A percentile compares a stretch with the other conserved stretches of the same genome.
Conservation (phyloP, 2,329 filamentous ascomycete species). For the Xylariaceae sp. region DNA sequence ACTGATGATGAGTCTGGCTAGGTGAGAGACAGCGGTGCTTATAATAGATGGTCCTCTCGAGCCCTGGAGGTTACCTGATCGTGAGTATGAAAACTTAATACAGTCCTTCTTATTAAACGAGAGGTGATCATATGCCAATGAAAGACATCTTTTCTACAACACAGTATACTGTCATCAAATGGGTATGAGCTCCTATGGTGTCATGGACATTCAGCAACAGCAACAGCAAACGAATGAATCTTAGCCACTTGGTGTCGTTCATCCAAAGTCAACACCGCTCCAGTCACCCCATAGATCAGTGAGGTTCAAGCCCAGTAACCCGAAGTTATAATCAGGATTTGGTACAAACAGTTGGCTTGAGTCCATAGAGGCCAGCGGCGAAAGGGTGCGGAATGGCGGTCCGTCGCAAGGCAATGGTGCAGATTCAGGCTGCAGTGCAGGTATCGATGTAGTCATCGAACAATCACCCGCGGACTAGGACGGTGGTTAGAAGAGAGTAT, state of each 20-base stretch:
- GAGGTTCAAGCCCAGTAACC: constrained; percentile 48
- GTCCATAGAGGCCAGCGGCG: constrained; percentile 30
- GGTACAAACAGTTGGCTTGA: constrained; percentile 34
- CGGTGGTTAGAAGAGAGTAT: constrained; percentile 24
- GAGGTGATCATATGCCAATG: too few relatives aligned
- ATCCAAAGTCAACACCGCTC: constrained; percentile 22
- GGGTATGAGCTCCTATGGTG: constrained; percentile 9
- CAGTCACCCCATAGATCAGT: constrained; percentile 51
- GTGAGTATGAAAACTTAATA: too few relatives aligned
- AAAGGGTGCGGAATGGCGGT: constrained; percentile 30
- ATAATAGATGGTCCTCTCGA: too few relatives aligned
- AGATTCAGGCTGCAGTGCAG: constrained; percentile 21
- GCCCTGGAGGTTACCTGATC: too few relatives aligned
- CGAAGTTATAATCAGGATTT: constrained; percentile 50
- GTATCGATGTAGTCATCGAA: constrained; percentile 27
- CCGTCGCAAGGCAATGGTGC: constrained; percentile 26
- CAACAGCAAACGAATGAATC: not conserved
- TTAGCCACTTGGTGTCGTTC: not conserved
- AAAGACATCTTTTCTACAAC: too few relatives aligned
- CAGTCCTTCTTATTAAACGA: too few relatives aligned
- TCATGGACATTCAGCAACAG: not conserved
- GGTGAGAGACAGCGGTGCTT: too few relatives aligned
- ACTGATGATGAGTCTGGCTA: too few relatives aligned
- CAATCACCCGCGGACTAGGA: constrained; percentile 40
- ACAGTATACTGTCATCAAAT: not conserved